These are phyloP conservation scores for Pythium aristosporum DNA, from an alignment of 352 stramenopile species.

Conservation along the genomic window DNA sequence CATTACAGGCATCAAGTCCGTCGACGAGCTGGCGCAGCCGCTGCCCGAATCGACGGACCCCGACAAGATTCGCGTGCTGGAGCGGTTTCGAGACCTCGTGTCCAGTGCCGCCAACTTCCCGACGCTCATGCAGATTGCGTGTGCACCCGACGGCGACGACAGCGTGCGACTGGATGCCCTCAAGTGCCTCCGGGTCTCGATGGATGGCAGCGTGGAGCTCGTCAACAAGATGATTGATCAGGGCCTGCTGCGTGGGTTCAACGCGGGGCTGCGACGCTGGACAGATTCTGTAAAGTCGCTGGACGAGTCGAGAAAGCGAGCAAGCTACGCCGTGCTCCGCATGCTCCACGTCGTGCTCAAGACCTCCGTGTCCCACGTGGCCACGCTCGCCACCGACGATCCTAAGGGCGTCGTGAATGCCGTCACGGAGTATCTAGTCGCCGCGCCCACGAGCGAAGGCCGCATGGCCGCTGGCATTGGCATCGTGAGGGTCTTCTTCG, in stretches of 20 bases:
- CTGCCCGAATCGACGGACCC: slow-evolving; percentile 38
- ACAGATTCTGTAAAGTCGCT: slow-evolving; percentile 28
- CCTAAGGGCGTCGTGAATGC: slow-evolving; percentile 63
- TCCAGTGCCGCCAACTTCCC: slow-evolving; percentile 62
- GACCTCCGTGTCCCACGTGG: slow-evolving; percentile 50
- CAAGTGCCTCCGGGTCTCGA: slow-evolving; percentile 65
- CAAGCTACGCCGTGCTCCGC: slow-evolving; percentile 51
- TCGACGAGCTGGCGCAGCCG: slow-evolving; percentile 43
- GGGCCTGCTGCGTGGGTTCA: slow-evolving; percentile 69
- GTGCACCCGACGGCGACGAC: slow-evolving; percentile 36
- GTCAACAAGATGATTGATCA: slow-evolving; percentile 68
- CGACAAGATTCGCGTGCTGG: slow-evolving; percentile 46
- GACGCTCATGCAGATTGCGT: slow-evolving; percentile 58
- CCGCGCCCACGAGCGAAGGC: slow-evolving; percentile 43
- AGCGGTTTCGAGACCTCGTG: slow-evolving; percentile 63
- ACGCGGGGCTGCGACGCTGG: slow-evolving; percentile 56
- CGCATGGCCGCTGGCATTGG: slow-evolving; percentile 56
- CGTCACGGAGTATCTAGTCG: slow-evolving; percentile 73
- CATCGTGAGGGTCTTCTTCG: slow-evolving; percentile 78
- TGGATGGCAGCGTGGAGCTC: slow-evolving; percentile 55
- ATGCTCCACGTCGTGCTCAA: slow-evolving; percentile 71
- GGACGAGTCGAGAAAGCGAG: slow-evolving; percentile 24
- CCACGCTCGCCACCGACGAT: slow-evolving; percentile 52
- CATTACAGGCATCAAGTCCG: slow-evolving; percentile 54
- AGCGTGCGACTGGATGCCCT: slow-evolving; percentile 58